Evolutionary conservation across 2,329 filamentous ascomycete genomes (phyloP), one percentile per base, ranked within the genome.

Genomic region (Phialophora macrospora): DNA sequence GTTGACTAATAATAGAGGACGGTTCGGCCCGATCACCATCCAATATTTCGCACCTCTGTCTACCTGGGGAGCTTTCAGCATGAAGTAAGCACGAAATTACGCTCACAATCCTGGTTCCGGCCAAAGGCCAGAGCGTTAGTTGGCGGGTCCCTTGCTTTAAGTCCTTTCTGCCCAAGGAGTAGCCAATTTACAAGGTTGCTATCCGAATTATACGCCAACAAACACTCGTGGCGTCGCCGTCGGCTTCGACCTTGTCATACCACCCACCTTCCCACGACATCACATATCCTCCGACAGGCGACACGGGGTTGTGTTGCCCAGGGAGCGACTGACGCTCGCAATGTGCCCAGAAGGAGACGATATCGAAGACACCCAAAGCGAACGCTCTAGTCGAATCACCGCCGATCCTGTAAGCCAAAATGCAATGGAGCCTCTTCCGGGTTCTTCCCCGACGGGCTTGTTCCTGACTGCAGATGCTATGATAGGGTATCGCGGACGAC

Each of bases 401-500:
- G 32, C 59, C 17, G 59, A 62, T 48, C 59, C 59, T 12, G 59
- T 62, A 32, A 62, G 59, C 41, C 32, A 44, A 41, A 24, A 14
- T 20, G 20, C 32, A 28, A 52, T 20, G 8, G 30, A 8, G 38
- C 26, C 48, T 7, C 24, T 17, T 17, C 22, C 34, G 14, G 60
- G 38, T 44, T 28, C 9, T 54, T 28, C 48, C n/a, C 38, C 22
- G 9, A 44, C 14, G 24, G 30, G 14, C 9, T 32, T 8, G 24
- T 54, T 24, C 32, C 54, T 62, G 34, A 60, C 24, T 9, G 9
- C 54, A 20, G 49, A 52, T 11, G 32, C 49, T 55, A n/a, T 48
- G 12, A 38, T 22, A 67, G 65, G 57, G 51, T 22, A 51, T 65
- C 17, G 63, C 56, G 4, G 65, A 66, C 41, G 61, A 63, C 41